These are phyloP conservation scores for Lepidium africanum DNA, from an alignment of 345 rosid genomes.

Conservation along the genomic window DNA sequence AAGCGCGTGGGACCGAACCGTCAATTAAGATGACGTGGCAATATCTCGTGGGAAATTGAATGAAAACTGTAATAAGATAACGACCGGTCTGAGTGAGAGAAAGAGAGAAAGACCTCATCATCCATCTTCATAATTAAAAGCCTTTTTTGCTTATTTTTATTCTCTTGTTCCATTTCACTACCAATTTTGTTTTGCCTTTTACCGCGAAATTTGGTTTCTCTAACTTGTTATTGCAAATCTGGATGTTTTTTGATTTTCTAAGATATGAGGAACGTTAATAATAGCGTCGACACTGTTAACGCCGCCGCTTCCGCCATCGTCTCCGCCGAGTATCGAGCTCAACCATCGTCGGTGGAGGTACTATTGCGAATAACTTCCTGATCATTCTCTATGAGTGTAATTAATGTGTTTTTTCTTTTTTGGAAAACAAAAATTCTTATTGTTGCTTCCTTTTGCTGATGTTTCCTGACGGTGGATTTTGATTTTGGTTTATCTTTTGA, in stretches of 20 bases:
- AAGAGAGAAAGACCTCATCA: neutral
- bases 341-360: slow-evolving; percentile 62
- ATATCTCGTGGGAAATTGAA: slow-evolving; percentile 35
- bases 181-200: too few relatives aligned
- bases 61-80: slow-evolving; percentile 49
- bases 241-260: slow-evolving; percentile 16
- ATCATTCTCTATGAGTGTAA: neutral
- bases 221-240: neutral
- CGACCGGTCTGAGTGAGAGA: slow-evolving; percentile 31
- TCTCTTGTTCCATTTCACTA: neutral
- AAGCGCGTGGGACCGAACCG: slow-evolving; percentile 34
- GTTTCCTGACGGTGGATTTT: neutral
- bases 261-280: slow-evolving; percentile 47
- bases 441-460: neutral
- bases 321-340: slow-evolving; percentile 74
- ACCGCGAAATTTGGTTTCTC: neutral
- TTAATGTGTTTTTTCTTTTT: neutral
- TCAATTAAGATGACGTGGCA: slow-evolving; percentile 43
- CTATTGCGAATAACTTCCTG: neutral
- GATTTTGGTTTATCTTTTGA: neutral
- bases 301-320: slow-evolving; percentile 93
- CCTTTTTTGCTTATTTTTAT: neutral
- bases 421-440: too few relatives aligned
- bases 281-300: slow-evolving; percentile 70
- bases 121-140: neutral